These are phyloP conservation scores for Mortierella sp. DNA, from an alignment of 371 early-diverging fungal genomes.

Conservation along the genomic window DNA sequence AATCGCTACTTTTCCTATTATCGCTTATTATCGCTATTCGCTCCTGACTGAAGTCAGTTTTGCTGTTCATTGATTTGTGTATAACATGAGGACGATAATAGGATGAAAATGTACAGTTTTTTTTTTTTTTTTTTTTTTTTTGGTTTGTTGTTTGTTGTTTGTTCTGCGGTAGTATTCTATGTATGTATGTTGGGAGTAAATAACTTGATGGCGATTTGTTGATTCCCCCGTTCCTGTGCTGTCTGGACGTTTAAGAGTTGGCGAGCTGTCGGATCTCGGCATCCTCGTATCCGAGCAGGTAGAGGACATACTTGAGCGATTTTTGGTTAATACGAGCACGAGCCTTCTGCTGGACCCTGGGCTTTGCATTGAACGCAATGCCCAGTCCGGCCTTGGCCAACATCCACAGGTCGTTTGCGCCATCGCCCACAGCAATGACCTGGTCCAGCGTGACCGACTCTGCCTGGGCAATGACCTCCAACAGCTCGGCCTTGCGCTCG, in stretches of 20 bases:
- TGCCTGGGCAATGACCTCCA: slow-evolving; percentile 95
- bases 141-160: no score
- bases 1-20: no score
- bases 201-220: no score
- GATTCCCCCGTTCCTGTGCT: background rate
- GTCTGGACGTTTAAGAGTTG: slow-evolving; percentile 42
- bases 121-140: background rate
- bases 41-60: no score
- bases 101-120: background rate
- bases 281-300: slow-evolving; percentile 63
- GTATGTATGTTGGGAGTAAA: background rate
- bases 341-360: slow-evolving; percentile 93
- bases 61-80: background rate
- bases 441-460: slow-evolving; percentile 88
- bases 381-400: slow-evolving; percentile 96
- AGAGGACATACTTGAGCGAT: slow-evolving; percentile 85
- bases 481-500: slow-evolving; percentile 91
- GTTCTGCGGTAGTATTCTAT: no score
- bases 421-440: slow-evolving; percentile 99
- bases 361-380: slow-evolving; percentile 99
- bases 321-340: slow-evolving; percentile 93
- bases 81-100: background rate
- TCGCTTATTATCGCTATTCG: no score
- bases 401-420: slow-evolving; percentile 99
- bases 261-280: slow-evolving; percentile 58